Evolutionary conservation across 257 asterid genomes (phyloP).

Genomic region (Nicotiana noctiflora): DNA sequence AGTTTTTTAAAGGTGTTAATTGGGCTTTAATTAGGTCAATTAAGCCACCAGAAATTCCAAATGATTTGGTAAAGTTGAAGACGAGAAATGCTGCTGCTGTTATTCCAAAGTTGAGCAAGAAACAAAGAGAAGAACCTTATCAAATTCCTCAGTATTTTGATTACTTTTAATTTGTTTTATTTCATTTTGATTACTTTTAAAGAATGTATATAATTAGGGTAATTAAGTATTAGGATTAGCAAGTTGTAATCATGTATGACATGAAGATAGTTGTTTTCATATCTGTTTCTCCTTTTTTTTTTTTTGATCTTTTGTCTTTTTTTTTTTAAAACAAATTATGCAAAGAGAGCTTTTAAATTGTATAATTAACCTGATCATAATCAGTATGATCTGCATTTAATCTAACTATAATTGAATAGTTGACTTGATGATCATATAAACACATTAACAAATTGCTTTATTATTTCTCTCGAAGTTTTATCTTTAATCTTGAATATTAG

Average conservation of each 20-base stretch:
- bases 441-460: no score
- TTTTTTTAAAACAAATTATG: neutral
- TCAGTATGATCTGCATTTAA: neutral
- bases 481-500: no score
- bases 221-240: slow-evolving; percentile 8
- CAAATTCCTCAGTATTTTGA: slow-evolving; percentile 42
- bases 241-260: slow-evolving; percentile 7
- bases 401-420: neutral
- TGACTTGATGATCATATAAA: neutral
- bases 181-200: slow-evolving; percentile 37
- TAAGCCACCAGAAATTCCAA: slow-evolving; percentile 39
- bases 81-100: neutral
- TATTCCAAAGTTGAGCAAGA: slow-evolving; percentile 29
- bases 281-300: neutral
- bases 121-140: slow-evolving; percentile 37
- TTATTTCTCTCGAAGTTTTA: no score
- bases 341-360: neutral
- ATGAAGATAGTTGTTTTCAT: neutral
- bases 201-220: slow-evolving; percentile 16
- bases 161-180: slow-evolving; percentile 22
- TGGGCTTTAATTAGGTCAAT: slow-evolving; percentile 67
- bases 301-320: neutral
- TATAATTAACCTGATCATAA: neutral
- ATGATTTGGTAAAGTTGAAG: slow-evolving; percentile 18
- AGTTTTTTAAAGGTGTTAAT: slow-evolving; percentile 61